Evolutionary conservation across 306 rosid species (phyloP).

Genomic region (Casuarina equisetifolia): DNA sequence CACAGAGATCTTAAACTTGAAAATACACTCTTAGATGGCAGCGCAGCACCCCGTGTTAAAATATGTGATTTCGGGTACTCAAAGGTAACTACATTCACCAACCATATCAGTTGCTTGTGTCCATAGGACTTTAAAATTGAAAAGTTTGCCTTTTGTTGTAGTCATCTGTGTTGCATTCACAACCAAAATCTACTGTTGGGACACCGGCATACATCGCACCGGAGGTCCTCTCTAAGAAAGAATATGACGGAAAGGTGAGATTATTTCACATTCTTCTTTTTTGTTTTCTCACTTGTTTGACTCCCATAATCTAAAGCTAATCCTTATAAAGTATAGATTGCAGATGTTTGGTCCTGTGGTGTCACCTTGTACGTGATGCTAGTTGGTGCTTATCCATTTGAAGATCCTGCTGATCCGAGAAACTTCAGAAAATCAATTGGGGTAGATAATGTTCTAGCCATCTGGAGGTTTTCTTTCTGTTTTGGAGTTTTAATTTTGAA

Average conservation of each 20-base stretch:
- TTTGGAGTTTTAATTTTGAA: conserved; percentile 24
- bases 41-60: conserved; percentile 69
- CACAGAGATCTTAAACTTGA: conserved; percentile 94
- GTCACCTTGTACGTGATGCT: conserved; percentile 89
- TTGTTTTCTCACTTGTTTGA: conserved; percentile 5
- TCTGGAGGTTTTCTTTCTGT: conserved; percentile 12
- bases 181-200: conserved; percentile 86
- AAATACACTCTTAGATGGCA: conserved; percentile 78
- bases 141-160: conserved; percentile 31
- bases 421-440: conserved; percentile 66
- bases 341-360: conserved; percentile 98
- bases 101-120: background rate
- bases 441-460: conserved; percentile 39
- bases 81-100: conserved; percentile 51
- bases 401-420: conserved; percentile 72
- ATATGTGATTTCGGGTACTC: conserved; percentile 92
- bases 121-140: conserved; percentile 25
- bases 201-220: conserved; percentile 95
- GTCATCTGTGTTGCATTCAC: conserved; percentile 80
- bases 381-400: conserved; percentile 86
- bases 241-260: conserved; percentile 79
- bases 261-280: conserved; percentile 6
- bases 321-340: conserved; percentile 48
- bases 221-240: conserved; percentile 68
- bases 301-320: background rate